Evolutionary conservation across 2,329 filamentous ascomycete genomes (phyloP), one percentile per base, ranked within the genome.

Genomic region (Cercospora zeina): DNA sequence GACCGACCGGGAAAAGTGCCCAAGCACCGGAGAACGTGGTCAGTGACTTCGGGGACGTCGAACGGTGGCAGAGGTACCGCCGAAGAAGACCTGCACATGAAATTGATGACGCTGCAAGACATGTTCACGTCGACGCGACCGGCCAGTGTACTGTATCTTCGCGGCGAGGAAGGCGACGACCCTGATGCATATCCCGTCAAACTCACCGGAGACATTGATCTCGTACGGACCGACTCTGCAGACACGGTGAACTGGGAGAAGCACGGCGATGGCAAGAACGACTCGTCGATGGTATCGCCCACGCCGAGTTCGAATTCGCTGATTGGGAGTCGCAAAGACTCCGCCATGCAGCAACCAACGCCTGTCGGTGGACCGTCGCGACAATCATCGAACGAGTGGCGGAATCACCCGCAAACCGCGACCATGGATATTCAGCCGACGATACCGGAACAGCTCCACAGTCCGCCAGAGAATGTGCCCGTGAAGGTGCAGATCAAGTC

Each of bases 11-110:
- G 89, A n/a, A 96, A 96, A 75, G 85, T 90, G 0, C 85, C 86
- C 24, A 96, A 96, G 76, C 92, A 97, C 77, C 96, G 96, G 77
- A 83, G 93, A 62, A 96, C 92, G 0, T 97, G 93, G 92, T 97
- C 93, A 9, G 91, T 96, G 83, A 93, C 91, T 24, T 97, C 93
- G 5, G 78, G 78, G 33, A 78, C 76, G 36, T 80, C 81, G 6
- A 70, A 73, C 47, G 75, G 74, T 55, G 73, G 80, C 51, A 75
- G 79, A 47, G 73, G 75, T 13, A 75, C 78, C 51, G 78, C 79
- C 2, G 80, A 82, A 72, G 90, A 95, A 70, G 91, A 95, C 71
- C 76, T 93, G 24, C 89, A 92, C 70, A 84, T 85, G 75, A 93
- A 93, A 76, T 80, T 95, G 30, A 87, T 89, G 68, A 88, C 85